These are phyloP conservation scores for Lactuca sativa DNA, from an alignment of 129 eudicot species.

Conservation along the genomic window DNA sequence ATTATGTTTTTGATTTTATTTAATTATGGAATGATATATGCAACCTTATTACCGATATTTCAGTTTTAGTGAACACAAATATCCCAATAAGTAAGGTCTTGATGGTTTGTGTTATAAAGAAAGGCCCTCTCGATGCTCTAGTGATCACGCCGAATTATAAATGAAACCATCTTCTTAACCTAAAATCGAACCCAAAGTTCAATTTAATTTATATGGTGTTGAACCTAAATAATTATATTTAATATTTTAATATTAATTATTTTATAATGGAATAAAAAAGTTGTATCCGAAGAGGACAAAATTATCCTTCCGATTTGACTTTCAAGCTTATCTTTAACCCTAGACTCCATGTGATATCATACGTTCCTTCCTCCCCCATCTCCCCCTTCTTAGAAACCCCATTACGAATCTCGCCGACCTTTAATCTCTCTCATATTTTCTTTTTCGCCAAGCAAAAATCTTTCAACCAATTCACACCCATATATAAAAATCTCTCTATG, in stretches of 20 bases:
- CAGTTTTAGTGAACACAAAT: neutral
- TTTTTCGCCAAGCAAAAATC: conserved; percentile 20
- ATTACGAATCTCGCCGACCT: conserved; percentile 18
- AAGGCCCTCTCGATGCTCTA: neutral
- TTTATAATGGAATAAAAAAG: neutral
- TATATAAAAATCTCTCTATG: conserved; percentile 18
- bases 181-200: too few species aligned
- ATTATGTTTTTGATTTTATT: too few species aligned
- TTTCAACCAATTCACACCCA: conserved; percentile 29
- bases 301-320: conserved; percentile 18
- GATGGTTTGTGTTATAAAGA: neutral
- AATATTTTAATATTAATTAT: neutral
- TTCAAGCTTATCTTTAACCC: conserved; percentile 30
- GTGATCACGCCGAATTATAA: neutral
- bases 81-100: neutral
- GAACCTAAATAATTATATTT: neutral
- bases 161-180: too few species aligned
- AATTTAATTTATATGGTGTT: too few species aligned
- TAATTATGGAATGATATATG: neutral
- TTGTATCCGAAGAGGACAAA: neutral
- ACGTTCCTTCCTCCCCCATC: conserved; percentile 3
- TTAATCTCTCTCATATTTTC: conserved; percentile 3
- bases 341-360: conserved; percentile 12
- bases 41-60: neutral
- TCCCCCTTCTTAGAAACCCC: conserved; percentile 6